Base-by-base conservation (phyloP, 2,329 filamentous ascomycete species). In the Nigrograna mackinnonii region DNA sequence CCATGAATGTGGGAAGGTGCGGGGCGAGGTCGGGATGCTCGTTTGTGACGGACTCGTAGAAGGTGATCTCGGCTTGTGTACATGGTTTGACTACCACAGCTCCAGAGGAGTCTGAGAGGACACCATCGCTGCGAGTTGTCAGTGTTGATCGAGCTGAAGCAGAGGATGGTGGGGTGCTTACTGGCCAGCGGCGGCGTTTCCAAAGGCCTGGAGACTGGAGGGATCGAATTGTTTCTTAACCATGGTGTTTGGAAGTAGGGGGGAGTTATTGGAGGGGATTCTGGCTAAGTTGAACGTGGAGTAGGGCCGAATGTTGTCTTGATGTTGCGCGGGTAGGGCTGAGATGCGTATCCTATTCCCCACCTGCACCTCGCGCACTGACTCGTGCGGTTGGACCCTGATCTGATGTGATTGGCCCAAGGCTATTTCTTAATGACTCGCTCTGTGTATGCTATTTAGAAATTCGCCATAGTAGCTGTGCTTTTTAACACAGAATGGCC, bases 31-130 rank as follows among this genome's bases (percentile, higher is more conserved):
- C 82, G 21, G 84, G 82, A 62, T 95, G 86, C 17, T 78, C 71
- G 22, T 79, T 70, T 20, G 84, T 63, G 19, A 74, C 85, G 28
- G 83, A 82, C 66, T 96, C 83, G 76, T 99, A 99, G 69, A 99
- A 99, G 33, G 84, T 79, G 57, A 97, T 83, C 72, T 99, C 94
- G 50, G 84, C 79, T 49, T 83, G 73, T 0, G 89, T 95, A 69
- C 92, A 97, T 14, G 94, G 94, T 71, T 99, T 99, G 64, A 96
- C 89, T 66, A 99, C 88, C 22, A 97, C 77, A 50, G 87, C 83
- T 64, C 94, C 94, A 39, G 89, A 84, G 41, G 80, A 77, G 62
- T 95, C 90, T 64, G 86, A 91, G 58, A 95, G 82, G 35, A 95
- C 92, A 52, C 94, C 94, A 55, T 95, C 91, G 72, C 91, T 96